phyloP scores from a whole-genome alignment of 2,329 filamentous ascomycete genomes.

The Colletotrichum chlorophyti region DNA sequence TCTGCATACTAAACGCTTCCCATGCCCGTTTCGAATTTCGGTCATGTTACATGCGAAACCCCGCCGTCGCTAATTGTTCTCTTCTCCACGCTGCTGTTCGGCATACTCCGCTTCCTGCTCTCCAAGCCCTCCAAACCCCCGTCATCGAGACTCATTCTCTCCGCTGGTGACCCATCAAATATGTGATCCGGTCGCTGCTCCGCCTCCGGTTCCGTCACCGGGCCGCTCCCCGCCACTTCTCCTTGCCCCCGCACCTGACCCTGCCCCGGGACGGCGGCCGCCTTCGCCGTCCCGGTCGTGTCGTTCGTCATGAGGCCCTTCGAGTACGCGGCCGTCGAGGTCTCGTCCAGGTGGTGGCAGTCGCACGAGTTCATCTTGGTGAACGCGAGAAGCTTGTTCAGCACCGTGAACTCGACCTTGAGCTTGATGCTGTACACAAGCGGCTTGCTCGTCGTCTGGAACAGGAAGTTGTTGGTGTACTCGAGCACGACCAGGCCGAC shows the following conservation, averaged over 20 bases:
- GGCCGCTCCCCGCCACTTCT: background rate
- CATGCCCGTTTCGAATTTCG: no score
- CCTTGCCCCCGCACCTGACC: background rate
- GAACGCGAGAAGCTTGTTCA: constrained; percentile 39
- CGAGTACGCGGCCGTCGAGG: background rate
- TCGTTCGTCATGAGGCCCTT: background rate
- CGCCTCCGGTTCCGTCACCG: background rate
- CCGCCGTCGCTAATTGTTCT: no score
- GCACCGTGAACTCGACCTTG: constrained; percentile 56
- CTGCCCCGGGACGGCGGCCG: no score
- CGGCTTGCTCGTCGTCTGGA: constrained; percentile 29
- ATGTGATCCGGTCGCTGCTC: constrained; percentile 18
- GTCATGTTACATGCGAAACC: no score
- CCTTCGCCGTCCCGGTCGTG: constrained; percentile 5
- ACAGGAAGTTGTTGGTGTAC: constrained; percentile 42
- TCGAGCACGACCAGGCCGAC: constrained; percentile 44
- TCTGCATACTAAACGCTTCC: no score
- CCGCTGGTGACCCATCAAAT: background rate
- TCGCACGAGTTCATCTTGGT: constrained; percentile 22
- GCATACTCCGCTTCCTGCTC: no score
- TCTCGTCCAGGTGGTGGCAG: constrained; percentile 12
- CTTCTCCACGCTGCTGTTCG: no score
- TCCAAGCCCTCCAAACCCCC: no score
- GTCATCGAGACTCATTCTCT: background rate
- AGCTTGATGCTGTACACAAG: constrained; percentile 30